Evolutionary conservation across 2,329 filamentous ascomycete species (phyloP).

Genomic region (Chaetomium globosum): DNA sequence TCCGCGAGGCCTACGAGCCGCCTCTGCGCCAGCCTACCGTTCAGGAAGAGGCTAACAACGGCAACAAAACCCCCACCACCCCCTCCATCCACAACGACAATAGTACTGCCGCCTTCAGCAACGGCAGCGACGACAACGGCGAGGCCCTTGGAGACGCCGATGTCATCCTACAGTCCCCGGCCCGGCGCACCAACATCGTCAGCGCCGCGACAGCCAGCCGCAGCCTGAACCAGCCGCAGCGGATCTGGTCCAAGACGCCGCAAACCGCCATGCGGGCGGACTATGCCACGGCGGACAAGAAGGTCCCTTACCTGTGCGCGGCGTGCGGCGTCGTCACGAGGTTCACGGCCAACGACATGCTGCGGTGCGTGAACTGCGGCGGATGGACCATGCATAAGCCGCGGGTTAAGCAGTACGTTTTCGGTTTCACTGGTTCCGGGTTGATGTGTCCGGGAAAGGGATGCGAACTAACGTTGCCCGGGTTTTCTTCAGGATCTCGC

Average conservation of each 20-base stretch:
- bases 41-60: neutral
- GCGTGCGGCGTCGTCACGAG: neutral
- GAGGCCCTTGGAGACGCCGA: neutral
- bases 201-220: neutral
- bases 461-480: neutral
- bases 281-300: slow-evolving; percentile 20
- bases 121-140: neutral
- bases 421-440: neutral
- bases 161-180: neutral
- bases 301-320: slow-evolving; percentile 19
- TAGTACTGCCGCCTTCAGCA: neutral
- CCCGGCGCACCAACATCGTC: slow-evolving; percentile 1
- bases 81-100: neutral
- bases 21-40: neutral
- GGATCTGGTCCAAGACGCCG: neutral
- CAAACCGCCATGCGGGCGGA: neutral
- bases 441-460: neutral
- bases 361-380: slow-evolving; percentile 21
- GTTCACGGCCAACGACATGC: slow-evolving; percentile 14
- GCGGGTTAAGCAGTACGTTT: slow-evolving; percentile 16
- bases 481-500: neutral
- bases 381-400: slow-evolving; percentile 18
- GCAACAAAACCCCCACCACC: neutral
- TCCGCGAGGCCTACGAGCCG: neutral
- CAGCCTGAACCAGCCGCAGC: neutral